Conservation (phyloP, 225 moss, liverwort and hornwort species). For the Climacium dendroides region DNA sequence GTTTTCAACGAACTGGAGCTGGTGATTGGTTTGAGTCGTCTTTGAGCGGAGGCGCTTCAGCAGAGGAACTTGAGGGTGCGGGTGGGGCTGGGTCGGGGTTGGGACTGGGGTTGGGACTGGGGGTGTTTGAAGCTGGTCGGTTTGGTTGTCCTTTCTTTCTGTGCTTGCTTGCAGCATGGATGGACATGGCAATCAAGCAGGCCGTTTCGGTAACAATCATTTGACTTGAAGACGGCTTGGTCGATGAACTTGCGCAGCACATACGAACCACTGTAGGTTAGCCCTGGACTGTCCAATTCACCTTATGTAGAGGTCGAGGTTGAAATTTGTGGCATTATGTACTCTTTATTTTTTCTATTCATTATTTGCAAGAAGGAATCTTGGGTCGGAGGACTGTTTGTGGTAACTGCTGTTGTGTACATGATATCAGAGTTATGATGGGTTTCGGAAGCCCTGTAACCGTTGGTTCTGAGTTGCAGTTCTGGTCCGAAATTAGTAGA, state of each 20-base stretch:
- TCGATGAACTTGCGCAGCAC: conserved; percentile 5
- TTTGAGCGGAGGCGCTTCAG: background rate
- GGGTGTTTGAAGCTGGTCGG: conserved; percentile 16
- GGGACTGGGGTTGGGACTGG: background rate
- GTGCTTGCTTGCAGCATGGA: conserved; percentile 45
- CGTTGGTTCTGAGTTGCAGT: background rate
- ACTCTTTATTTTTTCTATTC: background rate
- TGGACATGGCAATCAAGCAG: conserved; percentile 20
- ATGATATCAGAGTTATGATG: background rate
- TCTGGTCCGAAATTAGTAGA: background rate
- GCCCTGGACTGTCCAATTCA: conserved; percentile 37
- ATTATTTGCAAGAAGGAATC: conserved; percentile 1
- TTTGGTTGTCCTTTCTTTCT: conserved; percentile 21
- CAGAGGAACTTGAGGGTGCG: background rate
- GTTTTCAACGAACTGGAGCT: conserved; percentile 25
- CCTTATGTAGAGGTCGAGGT: conserved; percentile 20
- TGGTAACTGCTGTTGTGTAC: background rate
- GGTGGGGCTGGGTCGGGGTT: background rate
- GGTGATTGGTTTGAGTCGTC: background rate
- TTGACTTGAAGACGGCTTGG: conserved; percentile 8
- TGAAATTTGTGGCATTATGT: conserved; percentile 24
- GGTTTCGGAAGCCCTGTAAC: background rate
- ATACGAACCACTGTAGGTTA: conserved; percentile 18
- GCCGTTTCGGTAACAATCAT: background rate
- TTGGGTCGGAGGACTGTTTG: background rate